Conservation (phyloP, 306 rosid genomes). For the Pterocarpus santalinus region DNA sequence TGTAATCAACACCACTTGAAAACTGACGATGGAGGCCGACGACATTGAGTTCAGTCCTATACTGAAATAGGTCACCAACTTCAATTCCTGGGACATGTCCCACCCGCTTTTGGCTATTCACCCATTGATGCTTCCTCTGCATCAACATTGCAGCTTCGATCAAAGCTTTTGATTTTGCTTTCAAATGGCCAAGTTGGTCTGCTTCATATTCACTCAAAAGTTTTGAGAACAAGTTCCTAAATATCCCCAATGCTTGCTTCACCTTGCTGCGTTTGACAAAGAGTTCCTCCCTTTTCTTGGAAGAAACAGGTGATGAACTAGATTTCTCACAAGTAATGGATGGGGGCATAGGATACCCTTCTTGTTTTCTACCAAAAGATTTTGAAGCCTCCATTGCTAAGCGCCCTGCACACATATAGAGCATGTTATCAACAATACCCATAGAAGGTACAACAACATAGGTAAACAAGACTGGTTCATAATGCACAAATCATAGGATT, state of each 20-base stretch:
- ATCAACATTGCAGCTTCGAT: conserved; percentile 9
- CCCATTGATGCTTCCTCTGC: conserved; percentile 2
- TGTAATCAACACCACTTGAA: conserved; percentile 53
- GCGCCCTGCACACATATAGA: not conserved
- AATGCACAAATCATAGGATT: too few relatives aligned
- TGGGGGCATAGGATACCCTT: not conserved
- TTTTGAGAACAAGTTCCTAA: not conserved
- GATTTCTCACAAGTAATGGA: not conserved
- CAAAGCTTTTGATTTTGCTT: not conserved
- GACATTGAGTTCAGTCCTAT: conserved; percentile 47
- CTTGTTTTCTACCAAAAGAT: not conserved
- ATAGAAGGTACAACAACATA: not conserved
- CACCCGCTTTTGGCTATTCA: conserved; percentile 21
- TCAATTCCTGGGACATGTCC: conserved; percentile 55
- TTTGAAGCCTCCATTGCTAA: conserved; percentile 14
- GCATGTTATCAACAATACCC: not conserved
- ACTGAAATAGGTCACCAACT: conserved; percentile 55
- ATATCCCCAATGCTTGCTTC: conserved; percentile 35
- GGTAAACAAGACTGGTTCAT: not conserved
- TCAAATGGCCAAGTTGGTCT: not conserved
- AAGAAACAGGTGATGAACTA: not conserved
- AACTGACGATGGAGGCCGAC: conserved; percentile 58
- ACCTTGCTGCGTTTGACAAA: conserved; percentile 28
- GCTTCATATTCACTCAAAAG: not conserved
- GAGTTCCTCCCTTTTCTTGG: not conserved